phyloP scores from a whole-genome alignment of 2,329 filamentous ascomycete genomes.

The Paecilomyces sp. region DNA sequence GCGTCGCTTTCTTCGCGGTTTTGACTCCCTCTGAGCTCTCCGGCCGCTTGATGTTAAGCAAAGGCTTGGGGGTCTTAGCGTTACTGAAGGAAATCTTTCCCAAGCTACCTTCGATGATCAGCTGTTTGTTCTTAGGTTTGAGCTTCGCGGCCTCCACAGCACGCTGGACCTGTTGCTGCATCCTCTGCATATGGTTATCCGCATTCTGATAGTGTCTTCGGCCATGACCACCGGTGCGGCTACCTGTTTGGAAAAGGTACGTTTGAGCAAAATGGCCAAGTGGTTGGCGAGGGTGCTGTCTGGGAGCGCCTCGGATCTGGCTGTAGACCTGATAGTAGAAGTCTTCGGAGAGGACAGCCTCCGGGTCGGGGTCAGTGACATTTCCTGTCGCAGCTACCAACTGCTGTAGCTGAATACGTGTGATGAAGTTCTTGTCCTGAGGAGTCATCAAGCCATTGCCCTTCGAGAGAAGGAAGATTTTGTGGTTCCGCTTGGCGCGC shows the following conservation, averaged over 20 bases:
- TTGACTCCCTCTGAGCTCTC: slow-evolving; percentile 59
- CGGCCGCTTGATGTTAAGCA: slow-evolving; percentile 88
- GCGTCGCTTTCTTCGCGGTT: slow-evolving; percentile 38
- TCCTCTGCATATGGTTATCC: slow-evolving; percentile 96
- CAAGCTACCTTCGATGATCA: slow-evolving; percentile 91
- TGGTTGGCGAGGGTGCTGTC: slow-evolving; percentile 87
- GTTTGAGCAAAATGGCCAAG: slow-evolving; percentile 96
- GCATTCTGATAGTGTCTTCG: slow-evolving; percentile 72
- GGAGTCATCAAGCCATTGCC: slow-evolving; percentile 98
- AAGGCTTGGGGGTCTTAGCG: slow-evolving; percentile 88
- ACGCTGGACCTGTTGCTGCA: slow-evolving; percentile 98
- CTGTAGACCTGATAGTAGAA: slow-evolving; percentile 99
- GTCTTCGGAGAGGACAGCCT: slow-evolving; percentile 79
- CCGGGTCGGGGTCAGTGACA: slow-evolving; percentile 68
- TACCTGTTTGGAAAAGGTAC: slow-evolving; percentile 91
- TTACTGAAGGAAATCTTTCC: slow-evolving; percentile 99
- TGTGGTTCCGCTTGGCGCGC: slow-evolving; percentile 94
- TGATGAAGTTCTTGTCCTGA: slow-evolving; percentile 99
- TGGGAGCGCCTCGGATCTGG: slow-evolving; percentile 82
- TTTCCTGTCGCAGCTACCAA: slow-evolving; percentile 88
- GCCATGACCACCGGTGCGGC: slow-evolving; percentile 60
- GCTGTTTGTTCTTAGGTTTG: slow-evolving; percentile 93
- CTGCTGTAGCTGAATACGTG: slow-evolving; percentile 93
- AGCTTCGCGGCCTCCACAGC: slow-evolving; percentile 96
- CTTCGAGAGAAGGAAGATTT: slow-evolving; percentile 87